phyloP scores from a whole-genome alignment of 768 basidiomycete genomes.

The Boletales sp. region DNA sequence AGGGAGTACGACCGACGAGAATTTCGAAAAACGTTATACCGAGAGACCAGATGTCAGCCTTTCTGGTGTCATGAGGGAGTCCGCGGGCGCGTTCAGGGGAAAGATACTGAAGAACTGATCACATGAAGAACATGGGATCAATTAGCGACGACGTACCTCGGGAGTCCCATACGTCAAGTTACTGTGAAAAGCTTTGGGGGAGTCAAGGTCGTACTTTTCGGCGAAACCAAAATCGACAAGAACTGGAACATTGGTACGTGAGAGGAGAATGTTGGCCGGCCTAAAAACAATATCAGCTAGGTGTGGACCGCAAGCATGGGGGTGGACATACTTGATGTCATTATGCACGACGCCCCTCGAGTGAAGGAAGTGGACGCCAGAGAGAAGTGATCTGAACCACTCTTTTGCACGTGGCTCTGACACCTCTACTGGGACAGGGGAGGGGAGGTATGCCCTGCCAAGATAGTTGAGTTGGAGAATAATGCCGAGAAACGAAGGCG shows the following conservation, averaged over 20 bases:
- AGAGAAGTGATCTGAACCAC: constrained; percentile 82
- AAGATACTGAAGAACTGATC: constrained; percentile 59
- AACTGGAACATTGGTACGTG: constrained; percentile 72
- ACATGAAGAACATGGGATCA: background rate
- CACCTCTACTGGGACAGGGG: constrained; percentile 84
- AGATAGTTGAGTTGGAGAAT: constrained; percentile 8
- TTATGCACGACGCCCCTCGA: constrained; percentile 84
- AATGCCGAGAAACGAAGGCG: constrained; percentile 29
- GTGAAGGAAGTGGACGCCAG: constrained; percentile 82
- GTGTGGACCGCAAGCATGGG: background rate
- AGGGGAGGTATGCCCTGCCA: constrained; percentile 80
- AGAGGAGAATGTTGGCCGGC: constrained; percentile 91
- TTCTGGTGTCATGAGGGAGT: constrained; percentile 87
- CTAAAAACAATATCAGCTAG: constrained; percentile 34
- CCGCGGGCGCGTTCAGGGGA: constrained; percentile 90
- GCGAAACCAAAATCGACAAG: constrained; percentile 98
- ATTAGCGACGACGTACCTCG: constrained; percentile 49
- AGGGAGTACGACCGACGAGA: constrained; percentile 87
- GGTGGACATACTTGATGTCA: constrained; percentile 76
- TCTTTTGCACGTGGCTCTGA: constrained; percentile 69
- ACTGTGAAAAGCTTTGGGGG: constrained; percentile 70
- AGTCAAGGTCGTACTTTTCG: constrained; percentile 69
- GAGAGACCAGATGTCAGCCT: constrained; percentile 85
- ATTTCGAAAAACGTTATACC: constrained; percentile 94
- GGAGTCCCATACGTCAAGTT: constrained; percentile 89